Evolutionary conservation across 345 rosid genomes (phyloP).

Genomic region (Camelina neglecta): DNA sequence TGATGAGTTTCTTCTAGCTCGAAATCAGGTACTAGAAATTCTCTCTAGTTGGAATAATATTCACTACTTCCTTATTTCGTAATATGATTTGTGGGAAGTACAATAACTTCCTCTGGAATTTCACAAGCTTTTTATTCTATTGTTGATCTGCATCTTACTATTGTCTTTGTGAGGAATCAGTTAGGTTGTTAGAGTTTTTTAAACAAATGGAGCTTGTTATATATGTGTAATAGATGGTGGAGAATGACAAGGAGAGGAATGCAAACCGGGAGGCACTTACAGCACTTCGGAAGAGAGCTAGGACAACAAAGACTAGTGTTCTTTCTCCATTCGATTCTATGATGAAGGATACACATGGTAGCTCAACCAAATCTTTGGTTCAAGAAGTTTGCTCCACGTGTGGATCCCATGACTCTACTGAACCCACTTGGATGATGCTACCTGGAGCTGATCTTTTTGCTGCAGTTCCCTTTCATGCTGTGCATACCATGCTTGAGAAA

Average conservation of each 20-base stretch:
- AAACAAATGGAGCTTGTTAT: conserved; percentile 17
- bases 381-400: conserved; percentile 81
- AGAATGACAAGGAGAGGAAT: conserved; percentile 75
- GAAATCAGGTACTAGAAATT: conserved; percentile 55
- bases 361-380: conserved; percentile 62
- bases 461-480: conserved; percentile 75
- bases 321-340: conserved; percentile 69
- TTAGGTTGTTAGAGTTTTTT: neutral
- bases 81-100: neutral
- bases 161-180: neutral
- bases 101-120: neutral
- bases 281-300: conserved; percentile 75
- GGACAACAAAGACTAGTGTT: conserved; percentile 72
- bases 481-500: conserved; percentile 77
- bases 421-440: conserved; percentile 81
- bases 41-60: conserved; percentile 4
- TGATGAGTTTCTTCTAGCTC: conserved; percentile 65
- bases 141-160: neutral
- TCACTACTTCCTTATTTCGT: neutral
- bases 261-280: conserved; percentile 83
- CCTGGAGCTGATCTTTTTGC: conserved; percentile 82
- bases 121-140: neutral
- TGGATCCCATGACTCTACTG: conserved; percentile 70
- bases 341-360: conserved; percentile 66
- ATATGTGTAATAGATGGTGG: conserved; percentile 60